Evolutionary conservation across 805 yeast genomes (phyloP), one percentile per base, ranked within the genome.

Genomic region (Yarrowia yakushimensis): DNA sequence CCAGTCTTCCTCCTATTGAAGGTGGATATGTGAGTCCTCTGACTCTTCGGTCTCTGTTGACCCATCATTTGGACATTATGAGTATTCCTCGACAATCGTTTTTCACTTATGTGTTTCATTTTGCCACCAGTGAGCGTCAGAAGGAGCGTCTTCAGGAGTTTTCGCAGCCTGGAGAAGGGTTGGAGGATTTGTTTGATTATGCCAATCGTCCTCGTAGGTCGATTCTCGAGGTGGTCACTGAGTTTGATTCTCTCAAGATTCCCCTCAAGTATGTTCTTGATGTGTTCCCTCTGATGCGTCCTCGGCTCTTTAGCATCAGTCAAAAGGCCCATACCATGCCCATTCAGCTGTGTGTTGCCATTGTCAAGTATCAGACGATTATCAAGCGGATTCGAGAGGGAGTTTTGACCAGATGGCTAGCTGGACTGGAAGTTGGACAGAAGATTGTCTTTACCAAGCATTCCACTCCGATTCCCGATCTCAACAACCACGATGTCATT

Each of bases 201-300:
- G 96, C 96, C n/a, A 88, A 90, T 70, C 77, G 98, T 64, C 97
- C 98, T 5, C 80, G 97, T 66, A 74, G 99, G 67, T 90, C 96
- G 55, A 81, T 92, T 4, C 70, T 91, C 22, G 99, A 94, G 72
- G 87, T 88, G 0, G 72, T 94, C 7, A 80, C 84, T 60, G 99
- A 94, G 71, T 94, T 94, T 70, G 84, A 82, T 65, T 81, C 90
- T 5, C 77, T 94, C 42, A 79, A 74, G 54, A 83, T 94, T 28
- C 98, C 99, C 0, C 70, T 88, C 34, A 86, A 83, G 63, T 86
- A 87, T 69, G 68, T 90, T 5, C 77, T 89, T 43, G 98, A 94
- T 65, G 74, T 90, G 22, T 78, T 94, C 66, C 97, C 97, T 4
- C 69, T 78, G 1, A 81, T 94, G 63, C 85, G 85, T 66, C 97